Evolutionary conservation across 2,329 filamentous ascomycete genomes (phyloP).

Genomic region (Trichoderma pleuroti): DNA sequence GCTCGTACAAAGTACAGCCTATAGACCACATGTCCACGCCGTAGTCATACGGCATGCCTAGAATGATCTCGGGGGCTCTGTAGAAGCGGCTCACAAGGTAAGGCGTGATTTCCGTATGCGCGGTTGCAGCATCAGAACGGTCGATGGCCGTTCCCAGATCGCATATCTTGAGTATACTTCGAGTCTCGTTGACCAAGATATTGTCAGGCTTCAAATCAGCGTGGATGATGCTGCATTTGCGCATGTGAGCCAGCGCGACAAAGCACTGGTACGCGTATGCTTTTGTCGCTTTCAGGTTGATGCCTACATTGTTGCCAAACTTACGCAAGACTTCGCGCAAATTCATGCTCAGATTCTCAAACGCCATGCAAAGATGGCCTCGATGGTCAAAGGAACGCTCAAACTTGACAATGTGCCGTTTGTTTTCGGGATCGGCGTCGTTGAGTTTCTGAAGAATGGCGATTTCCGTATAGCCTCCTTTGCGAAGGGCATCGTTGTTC

Average conservation of each 20-base stretch:
- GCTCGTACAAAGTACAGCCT: slow-evolving; percentile 92
- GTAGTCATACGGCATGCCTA: slow-evolving; percentile 94
- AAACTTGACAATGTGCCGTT: slow-evolving; percentile 87
- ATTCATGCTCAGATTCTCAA: slow-evolving; percentile 92
- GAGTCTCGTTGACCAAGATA: slow-evolving; percentile 81
- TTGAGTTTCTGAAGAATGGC: slow-evolving; percentile 86
- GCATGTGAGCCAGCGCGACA: slow-evolving; percentile 78
- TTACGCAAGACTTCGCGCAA: slow-evolving; percentile 92
- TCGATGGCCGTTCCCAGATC: slow-evolving; percentile 96
- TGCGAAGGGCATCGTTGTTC: slow-evolving; percentile 88
- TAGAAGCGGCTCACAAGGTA: slow-evolving; percentile 98
- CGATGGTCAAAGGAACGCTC: slow-evolving; percentile 90
- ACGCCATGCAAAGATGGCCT: slow-evolving; percentile 91
- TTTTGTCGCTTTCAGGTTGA: slow-evolving; percentile 82
- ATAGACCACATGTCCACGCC: slow-evolving; percentile 97
- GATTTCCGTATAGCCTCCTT: slow-evolving; percentile 92
- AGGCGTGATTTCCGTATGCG: slow-evolving; percentile 79
- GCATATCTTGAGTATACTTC: slow-evolving; percentile 87
- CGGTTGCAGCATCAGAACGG: slow-evolving; percentile 69
- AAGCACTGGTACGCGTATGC: slow-evolving; percentile 95
- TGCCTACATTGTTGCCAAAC: slow-evolving; percentile 89
- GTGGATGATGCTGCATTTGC: slow-evolving; percentile 89
- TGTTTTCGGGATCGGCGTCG: slow-evolving; percentile 79
- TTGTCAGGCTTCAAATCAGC: slow-evolving; percentile 98
- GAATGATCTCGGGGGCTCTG: slow-evolving; percentile 91